Evolutionary conservation across 2,329 filamentous ascomycete genomes (phyloP).

Genomic region (Malbranchea zuffiana): DNA sequence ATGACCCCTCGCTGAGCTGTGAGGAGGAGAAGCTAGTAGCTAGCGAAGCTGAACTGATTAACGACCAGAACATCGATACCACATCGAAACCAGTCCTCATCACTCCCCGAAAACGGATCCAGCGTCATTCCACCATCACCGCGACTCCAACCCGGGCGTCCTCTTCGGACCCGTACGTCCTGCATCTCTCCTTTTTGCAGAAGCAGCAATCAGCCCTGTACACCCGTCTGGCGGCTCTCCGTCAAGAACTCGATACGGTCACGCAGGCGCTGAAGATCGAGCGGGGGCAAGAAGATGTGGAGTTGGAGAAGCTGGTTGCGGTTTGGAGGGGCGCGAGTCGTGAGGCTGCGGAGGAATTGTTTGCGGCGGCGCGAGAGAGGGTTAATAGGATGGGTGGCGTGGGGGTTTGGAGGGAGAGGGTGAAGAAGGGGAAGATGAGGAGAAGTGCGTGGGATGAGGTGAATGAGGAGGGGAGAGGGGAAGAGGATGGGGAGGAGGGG

Average conservation of each 20-base stretch:
- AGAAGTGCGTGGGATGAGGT: slow-evolving; percentile 29
- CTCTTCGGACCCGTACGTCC: neutral
- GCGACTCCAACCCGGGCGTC: neutral
- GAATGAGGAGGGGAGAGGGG: slow-evolving; percentile 26
- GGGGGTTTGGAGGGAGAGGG: slow-evolving; percentile 43
- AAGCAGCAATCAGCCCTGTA: slow-evolving; percentile 28
- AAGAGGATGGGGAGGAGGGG: slow-evolving; percentile 24
- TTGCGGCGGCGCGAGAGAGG: slow-evolving; percentile 48
- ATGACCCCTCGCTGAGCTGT: too few species aligned
- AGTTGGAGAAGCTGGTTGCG: slow-evolving; percentile 45
- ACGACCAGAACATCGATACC: neutral
- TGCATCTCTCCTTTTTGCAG: slow-evolving; percentile 25
- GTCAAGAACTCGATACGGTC: slow-evolving; percentile 39
- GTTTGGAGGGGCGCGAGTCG: slow-evolving; percentile 54
- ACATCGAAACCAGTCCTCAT: neutral
- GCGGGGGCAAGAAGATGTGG: slow-evolving; percentile 36
- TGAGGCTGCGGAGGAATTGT: slow-evolving; percentile 57
- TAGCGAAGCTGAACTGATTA: too few species aligned
- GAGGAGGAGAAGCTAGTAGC: too few species aligned
- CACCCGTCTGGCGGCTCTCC: slow-evolving; percentile 23
- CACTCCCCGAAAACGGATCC: slow-evolving; percentile 3
- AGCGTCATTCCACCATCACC: slow-evolving; percentile 1
- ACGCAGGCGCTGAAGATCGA: slow-evolving; percentile 46
- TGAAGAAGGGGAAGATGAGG: slow-evolving; percentile 36
- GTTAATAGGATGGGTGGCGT: slow-evolving; percentile 55